Evolutionary conservation across 495 filamentous ascomycete genomes (phyloP), one percentile per base, ranked within the genome.

Genomic region (Podospora pseudoanserina): DNA sequence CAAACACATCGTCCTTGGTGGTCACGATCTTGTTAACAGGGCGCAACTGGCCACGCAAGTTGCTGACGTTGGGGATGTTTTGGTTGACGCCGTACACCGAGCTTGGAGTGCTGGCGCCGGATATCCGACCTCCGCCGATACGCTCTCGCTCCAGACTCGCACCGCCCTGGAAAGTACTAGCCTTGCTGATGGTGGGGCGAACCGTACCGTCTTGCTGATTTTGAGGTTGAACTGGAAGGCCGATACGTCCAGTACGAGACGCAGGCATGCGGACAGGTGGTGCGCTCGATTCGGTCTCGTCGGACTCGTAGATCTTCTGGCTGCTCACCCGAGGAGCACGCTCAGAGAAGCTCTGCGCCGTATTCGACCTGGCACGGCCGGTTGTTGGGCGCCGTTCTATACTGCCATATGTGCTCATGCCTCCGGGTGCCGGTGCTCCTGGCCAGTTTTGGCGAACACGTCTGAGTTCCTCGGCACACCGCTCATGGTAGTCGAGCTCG

Each of bases 401-500:
- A 67, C 68, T 66, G 70, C 76, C 64, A 72, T 71, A 70, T 32
- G 65, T 64, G 49, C 58, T 67, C 55, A 64, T 44, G 0, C 65
- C 55, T 19, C 71, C 64, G 34, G 63, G 20, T 44, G 49, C 27
- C 0, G 72, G 23, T 19, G 69, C 65, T 23, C 68, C 72, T 23
- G 72, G 71, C 84, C 83, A 86, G 68, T 82, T 80, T 70, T 82
- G 77, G 63, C 82, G 83, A 67, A 81, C 76, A 7, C 83, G 80
- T 0, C 84, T 74, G 62, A 87, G 82, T 71, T 87, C 85, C 20
- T 98, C 94, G 20, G 91, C 87, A 74, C 92, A 97, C 28, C 90
- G 87, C 73, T 98, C 94, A 73, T 97, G 90, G 77, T 96, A 98
- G 64, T 89, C 89, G 66, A 98, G 82, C 78, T 99, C 93, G 32